These are phyloP conservation scores for Termitomyces sp. DNA, from an alignment of 768 basidiomycete genomes.

Conservation along the genomic window DNA sequence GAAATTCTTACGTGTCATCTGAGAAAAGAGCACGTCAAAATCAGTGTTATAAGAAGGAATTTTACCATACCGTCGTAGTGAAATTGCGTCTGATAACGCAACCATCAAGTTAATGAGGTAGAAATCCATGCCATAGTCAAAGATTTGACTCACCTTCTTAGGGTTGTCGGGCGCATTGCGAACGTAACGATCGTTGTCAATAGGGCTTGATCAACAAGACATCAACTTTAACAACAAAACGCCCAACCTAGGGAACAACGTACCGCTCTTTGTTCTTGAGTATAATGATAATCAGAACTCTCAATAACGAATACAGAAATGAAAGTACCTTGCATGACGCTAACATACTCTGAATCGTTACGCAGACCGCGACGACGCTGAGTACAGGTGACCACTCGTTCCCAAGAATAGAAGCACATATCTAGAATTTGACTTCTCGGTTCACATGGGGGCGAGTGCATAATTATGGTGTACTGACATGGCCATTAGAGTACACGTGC, in stretches of 20 bases:
- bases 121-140: background rate
- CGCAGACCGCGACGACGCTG: slow-evolving; percentile 74
- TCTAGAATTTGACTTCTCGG: slow-evolving; percentile 36
- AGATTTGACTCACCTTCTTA: slow-evolving; percentile 59
- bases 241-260: slow-evolving; percentile 14
- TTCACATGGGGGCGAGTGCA: background rate
- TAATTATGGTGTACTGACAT: slow-evolving; percentile 40
- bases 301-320: background rate
- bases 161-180: slow-evolving; percentile 75
- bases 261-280: slow-evolving; percentile 54
- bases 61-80: slow-evolving; percentile 66
- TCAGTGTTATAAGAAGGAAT: background rate
- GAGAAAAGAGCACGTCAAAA: slow-evolving; percentile 11
- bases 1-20: slow-evolving; percentile 59
- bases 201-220: slow-evolving; percentile 44
- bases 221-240: background rate
- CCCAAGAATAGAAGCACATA: slow-evolving; percentile 86
- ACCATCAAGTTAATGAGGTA: background rate
- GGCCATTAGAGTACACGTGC: slow-evolving; percentile 88
- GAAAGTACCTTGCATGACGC: slow-evolving; percentile 80
- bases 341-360: slow-evolving; percentile 89
- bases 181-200: slow-evolving; percentile 83
- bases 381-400: slow-evolving; percentile 90
- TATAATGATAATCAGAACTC: background rate
- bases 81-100: slow-evolving; percentile 57